Conservation (phyloP, 2,329 filamentous ascomycete species). For the Chaetomiaceae sp. region DNA sequence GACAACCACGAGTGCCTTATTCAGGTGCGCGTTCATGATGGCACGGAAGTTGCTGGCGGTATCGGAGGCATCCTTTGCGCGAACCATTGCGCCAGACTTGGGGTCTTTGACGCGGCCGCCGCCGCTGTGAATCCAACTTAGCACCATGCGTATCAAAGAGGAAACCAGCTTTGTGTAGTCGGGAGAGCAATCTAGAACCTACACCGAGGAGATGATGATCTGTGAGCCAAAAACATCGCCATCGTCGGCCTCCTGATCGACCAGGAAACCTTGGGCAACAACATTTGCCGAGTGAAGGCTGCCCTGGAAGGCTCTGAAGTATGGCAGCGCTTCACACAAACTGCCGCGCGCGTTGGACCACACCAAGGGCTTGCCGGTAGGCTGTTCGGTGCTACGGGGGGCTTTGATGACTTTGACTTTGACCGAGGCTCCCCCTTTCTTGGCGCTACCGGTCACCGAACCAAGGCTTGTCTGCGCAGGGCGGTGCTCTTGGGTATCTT, state of each 20-base stretch:
- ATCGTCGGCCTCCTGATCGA: conserved; percentile 49
- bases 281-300: conserved; percentile 49
- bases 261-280: conserved; percentile 52
- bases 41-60: conserved; percentile 26
- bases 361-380: conserved; percentile 28
- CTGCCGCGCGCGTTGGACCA: conserved; percentile 56
- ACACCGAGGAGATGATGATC: conserved; percentile 60
- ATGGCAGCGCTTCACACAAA: conserved; percentile 59
- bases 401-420: not conserved
- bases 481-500: not conserved
- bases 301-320: conserved; percentile 57
- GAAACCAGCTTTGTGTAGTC: too few species aligned
- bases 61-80: conserved; percentile 28
- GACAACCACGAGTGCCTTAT: conserved; percentile 48
- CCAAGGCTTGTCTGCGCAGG: not conserved
- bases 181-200: conserved; percentile 28
- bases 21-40: conserved; percentile 42
- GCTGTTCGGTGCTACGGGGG: not conserved
- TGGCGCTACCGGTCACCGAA: not conserved
- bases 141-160: not conserved
- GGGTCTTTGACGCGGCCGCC: conserved; percentile 47
- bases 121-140: conserved; percentile 36
- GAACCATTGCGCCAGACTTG: conserved; percentile 39
- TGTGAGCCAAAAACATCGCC: conserved; percentile 57
- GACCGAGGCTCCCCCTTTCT: not conserved